Evolutionary conservation across 768 basidiomycete genomes (phyloP), one percentile per base, ranked within the genome.

Genomic region (Trichaptum fuscoviolaceum): DNA sequence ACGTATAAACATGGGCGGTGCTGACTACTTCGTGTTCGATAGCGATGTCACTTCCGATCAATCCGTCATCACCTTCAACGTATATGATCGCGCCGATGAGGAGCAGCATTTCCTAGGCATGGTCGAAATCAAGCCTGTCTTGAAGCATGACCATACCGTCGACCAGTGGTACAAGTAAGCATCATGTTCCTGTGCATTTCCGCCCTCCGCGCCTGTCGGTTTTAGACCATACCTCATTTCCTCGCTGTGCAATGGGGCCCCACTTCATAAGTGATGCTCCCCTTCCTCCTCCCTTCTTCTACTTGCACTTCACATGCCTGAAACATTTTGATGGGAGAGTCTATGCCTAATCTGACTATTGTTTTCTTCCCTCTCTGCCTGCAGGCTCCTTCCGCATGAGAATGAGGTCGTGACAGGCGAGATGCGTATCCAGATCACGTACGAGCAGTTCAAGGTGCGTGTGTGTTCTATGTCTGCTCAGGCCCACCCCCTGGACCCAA

Each of bases 131-230:
- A 95, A 93, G 76, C 96, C 96, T 5, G 81, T 90, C 15, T 84
- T 97, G 61, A 79, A 91, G n/a, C 94, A 98, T 76, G 95, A 96
- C 71, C 93, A 93, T 75, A 92, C 93, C 15, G 89, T 98, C 65
- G 96, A 99, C 79, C 91, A 95, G 74, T 99, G 96, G 96, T 93
- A 91, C 86, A 91, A 92, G 92, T 95, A 74, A 75, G 93, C 86
- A 27, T 58, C 30, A 36, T 64, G 20, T 12, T 52, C 42, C 42
- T 52, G 42, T 52, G 15, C 42, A 52, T 52, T 52, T 65, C 60
- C 60, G 63, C 58, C 68, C 69, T 59, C 26, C 26, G 10, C 57
- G 35, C 5, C 61, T 25, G 42, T 52, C 42, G 42, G 42, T n/a
- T n/a, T n/a, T n/a, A n/a, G n/a, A n/a, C n/a, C n/a, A n/a, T 52